phyloP scores from a whole-genome alignment of 2,329 filamentous ascomycete genomes.

The Epichloe aotearoae region DNA sequence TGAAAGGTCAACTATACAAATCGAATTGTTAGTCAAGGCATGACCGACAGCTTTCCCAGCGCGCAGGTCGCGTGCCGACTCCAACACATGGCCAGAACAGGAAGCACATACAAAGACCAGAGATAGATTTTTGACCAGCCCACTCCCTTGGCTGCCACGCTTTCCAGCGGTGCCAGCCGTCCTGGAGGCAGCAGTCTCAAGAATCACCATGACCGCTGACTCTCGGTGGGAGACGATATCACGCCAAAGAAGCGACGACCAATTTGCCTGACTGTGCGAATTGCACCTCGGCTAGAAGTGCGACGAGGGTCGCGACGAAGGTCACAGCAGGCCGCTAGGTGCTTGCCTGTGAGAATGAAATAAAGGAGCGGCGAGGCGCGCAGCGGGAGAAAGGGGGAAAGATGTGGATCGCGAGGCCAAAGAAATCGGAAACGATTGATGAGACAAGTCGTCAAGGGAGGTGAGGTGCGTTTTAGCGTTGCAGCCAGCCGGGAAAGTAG shows the following conservation, averaged over 20 bases:
- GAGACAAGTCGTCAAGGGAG: background rate
- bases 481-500: background rate
- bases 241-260: background rate
- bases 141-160: constrained; percentile 2
- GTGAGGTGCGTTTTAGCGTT: background rate
- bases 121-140: constrained; percentile 12
- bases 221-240: background rate
- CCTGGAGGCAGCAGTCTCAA: constrained; percentile 8
- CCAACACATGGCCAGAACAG: background rate
- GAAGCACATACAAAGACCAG: constrained; percentile 9
- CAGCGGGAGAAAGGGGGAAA: background rate
- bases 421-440: background rate
- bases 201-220: constrained; percentile 9
- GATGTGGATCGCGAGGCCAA: background rate
- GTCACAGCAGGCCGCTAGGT: background rate
- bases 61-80: background rate
- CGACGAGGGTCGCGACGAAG: background rate
- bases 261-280: background rate
- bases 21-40: constrained; percentile 6
- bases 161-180: constrained; percentile 3
- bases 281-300: background rate
- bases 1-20: constrained; percentile 51
- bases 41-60: background rate
- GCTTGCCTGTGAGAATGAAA: background rate
- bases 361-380: constrained; percentile 2